A percentile compares a stretch with the other conserved stretches of the same genome.
These are phyloP conservation scores for Penicillium janthinellum DNA, from an alignment of 2,329 filamentous ascomycete genomes.

Conservation along the genomic window DNA sequence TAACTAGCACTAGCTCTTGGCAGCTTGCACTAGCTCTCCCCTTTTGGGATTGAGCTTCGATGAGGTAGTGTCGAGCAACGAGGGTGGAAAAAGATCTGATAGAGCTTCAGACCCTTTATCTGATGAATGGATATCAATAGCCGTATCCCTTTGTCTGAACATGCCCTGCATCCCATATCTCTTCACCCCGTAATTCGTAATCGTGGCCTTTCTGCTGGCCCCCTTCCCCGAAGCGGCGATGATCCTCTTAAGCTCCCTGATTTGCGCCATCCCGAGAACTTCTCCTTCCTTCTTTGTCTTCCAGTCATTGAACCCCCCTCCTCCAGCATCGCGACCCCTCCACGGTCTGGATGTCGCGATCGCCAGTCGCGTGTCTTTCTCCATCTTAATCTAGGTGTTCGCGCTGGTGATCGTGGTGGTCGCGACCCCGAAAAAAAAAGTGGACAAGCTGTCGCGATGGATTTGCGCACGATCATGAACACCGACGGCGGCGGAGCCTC, in stretches of 20 bases:
- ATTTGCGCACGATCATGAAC: slow-evolving; percentile 58
- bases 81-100: background rate
- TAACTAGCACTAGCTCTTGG: background rate
- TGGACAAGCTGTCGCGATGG: slow-evolving; percentile 44
- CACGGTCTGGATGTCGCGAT: slow-evolving; percentile 25
- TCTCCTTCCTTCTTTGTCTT: slow-evolving; percentile 27
- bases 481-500: slow-evolving; percentile 41
- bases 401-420: slow-evolving; percentile 25
- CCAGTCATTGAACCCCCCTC: slow-evolving; percentile 17
- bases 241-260: slow-evolving; percentile 26
- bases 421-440: slow-evolving; percentile 6
- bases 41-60: slow-evolving; percentile 1
- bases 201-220: slow-evolving; percentile 10
- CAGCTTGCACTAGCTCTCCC: background rate
- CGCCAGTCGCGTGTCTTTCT: slow-evolving; percentile 14
- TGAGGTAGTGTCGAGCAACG: background rate
- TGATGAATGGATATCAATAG: background rate
- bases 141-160: background rate
- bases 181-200: background rate
- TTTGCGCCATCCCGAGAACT: slow-evolving; percentile 28
- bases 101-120: background rate
- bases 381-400: slow-evolving; percentile 19
- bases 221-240: slow-evolving; percentile 27
- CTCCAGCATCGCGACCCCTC: slow-evolving; percentile 4
- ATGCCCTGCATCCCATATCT: background rate